Conservation (phyloP, 139 green algal genomes). For the Coelastrella sp. region DNA sequence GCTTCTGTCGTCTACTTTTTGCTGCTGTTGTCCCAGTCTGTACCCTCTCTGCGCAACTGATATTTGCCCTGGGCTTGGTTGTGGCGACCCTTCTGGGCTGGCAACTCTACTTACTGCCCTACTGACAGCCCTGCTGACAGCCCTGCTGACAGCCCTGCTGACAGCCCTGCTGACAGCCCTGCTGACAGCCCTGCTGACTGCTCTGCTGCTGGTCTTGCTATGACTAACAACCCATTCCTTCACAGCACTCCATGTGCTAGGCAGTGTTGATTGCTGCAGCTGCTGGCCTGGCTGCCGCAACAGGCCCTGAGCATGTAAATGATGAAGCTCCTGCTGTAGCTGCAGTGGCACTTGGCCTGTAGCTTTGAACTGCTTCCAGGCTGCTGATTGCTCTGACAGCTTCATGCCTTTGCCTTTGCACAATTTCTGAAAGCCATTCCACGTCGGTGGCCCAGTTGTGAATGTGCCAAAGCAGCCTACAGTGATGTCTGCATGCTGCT, state of each 20-base stretch:
- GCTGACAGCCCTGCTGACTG: constrained; percentile 22
- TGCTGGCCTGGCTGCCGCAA: not conserved
- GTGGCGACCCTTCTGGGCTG: no score
- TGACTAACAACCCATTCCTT: constrained; percentile 18
- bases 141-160: not conserved
- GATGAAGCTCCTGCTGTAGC: not conserved
- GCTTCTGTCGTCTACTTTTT: no score
- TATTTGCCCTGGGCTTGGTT: no score
- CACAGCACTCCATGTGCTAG: not conserved
- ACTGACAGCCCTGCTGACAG: no score
- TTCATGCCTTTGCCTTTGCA: constrained; percentile 35
- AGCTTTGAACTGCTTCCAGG: constrained; percentile 26
- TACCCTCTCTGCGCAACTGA: no score
- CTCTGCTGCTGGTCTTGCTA: constrained; percentile 23
- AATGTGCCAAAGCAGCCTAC: constrained; percentile 13
- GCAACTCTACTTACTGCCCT: no score
- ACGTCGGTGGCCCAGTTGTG: not conserved
- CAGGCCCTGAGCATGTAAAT: not conserved
- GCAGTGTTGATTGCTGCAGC: not conserved
- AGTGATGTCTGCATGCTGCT: not conserved
- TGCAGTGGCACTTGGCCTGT: not conserved
- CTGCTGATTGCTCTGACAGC: constrained; percentile 30
- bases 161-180: constrained; percentile 34
- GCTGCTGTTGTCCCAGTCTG: no score
- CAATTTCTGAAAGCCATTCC: constrained; percentile 18